Evolutionary conservation across 768 basidiomycete species (phyloP), one percentile per base, ranked within the genome.

Genomic region (Russula abietina): DNA sequence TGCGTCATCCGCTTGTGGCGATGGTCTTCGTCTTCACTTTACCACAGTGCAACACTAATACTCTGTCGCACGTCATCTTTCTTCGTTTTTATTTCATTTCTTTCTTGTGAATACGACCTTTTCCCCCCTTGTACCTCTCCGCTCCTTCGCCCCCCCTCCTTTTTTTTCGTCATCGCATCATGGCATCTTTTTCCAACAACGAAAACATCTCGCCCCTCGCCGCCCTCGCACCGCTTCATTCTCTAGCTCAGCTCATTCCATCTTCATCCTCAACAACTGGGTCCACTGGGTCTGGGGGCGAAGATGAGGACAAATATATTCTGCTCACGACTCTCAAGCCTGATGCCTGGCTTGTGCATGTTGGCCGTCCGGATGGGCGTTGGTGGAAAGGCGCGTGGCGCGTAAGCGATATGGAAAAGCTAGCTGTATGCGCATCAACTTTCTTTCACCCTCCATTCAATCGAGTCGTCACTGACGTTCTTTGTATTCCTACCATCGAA

Each of bases 381-480:
- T 64, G 62, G 62, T 64, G 62, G 62, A 60, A 50, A 7, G 62
- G 62, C 14, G 22, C 48, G 36, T 64, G 62, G 62, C 53, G 32
- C 24, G 53, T 30, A 14, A 39, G 46, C 4, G 62, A 64, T 19
- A 48, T 64, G 19, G 46, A 64, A 41, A 54, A 24, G 0, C 36
- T 64, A 17, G 58, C 62, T 2, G 62, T 64, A 64, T 11, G 41
- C 33, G 16, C 17, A 14, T 32, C 43, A 1, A n/a, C 14, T 12
- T 2, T 16, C 22, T 19, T 17, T 38, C 17, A 26, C 33, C 38
- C 43, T 22, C n/a, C 12, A n/a, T 6, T 22, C 19, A 14, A 19
- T n/a, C 0, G n/a, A n/a, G 19, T 30, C 8, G 12, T 33, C 9
- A 24, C 51, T 60, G 24, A 60, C 4, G 7, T 22, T 14, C 22